Conservation (phyloP, 148 eudicot genomes). For the Simmondsia chinensis region DNA sequence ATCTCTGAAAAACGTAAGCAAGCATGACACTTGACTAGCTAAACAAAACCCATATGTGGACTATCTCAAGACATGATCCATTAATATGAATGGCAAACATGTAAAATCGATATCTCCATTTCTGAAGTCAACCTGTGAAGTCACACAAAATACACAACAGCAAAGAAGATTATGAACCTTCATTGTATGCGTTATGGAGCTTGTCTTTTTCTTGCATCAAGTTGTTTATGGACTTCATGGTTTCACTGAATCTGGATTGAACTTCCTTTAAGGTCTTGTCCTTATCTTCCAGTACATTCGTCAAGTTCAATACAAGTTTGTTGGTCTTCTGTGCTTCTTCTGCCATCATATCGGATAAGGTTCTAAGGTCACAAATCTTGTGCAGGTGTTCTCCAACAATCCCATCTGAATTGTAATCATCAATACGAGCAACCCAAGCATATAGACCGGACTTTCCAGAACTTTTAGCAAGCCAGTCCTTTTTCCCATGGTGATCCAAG, state of each 20-base stretch:
- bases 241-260: conserved; percentile 40
- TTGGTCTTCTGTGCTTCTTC: conserved; percentile 58
- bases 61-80: too few relatives aligned
- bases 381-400: conserved; percentile 80
- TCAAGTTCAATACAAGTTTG: conserved; percentile 62
- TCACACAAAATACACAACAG: too few relatives aligned
- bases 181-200: conserved; percentile 73
- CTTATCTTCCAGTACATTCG: conserved; percentile 58
- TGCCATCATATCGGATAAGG: conserved; percentile 61
- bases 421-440: conserved; percentile 98
- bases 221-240: conserved; percentile 33
- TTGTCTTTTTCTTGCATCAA: conserved; percentile 67
- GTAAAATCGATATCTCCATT: too few relatives aligned
- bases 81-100: too few relatives aligned
- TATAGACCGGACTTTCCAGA: conserved; percentile 49
- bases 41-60: too few relatives aligned
- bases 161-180: too few relatives aligned
- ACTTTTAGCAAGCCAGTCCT: conserved; percentile 50
- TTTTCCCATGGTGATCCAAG: conserved; percentile 73
- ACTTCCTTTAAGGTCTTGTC: conserved; percentile 52
- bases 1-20: conserved; percentile 44
- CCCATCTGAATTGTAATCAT: conserved; percentile 62
- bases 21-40: conserved; percentile 3
- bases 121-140: too few relatives aligned
- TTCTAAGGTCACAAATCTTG: conserved; percentile 73